Base-by-base conservation (phyloP, 1,284 basidiomycete species). In the Ceratobasidium sp. region DNA sequence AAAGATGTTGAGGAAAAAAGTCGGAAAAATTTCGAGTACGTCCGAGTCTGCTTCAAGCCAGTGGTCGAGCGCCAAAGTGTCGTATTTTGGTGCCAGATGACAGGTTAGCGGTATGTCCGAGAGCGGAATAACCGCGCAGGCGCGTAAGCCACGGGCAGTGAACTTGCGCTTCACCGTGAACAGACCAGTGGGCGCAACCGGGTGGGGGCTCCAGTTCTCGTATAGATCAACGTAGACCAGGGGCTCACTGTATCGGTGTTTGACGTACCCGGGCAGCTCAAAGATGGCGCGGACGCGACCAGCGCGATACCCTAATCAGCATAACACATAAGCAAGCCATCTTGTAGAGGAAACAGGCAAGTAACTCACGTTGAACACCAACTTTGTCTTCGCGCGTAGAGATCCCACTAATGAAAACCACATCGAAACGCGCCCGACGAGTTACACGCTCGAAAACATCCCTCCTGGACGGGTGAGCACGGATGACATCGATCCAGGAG, bases 191-290 rank as follows among this genome's bases (percentile, higher is more conserved):
- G 41, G 39, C 4, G 32, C 21, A 4, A 32, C 18, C 0, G 67
- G 30, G 8, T 61, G 12, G 5, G 10, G 4, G 41, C 59, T 61
- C 18, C 26, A 48, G 3, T 41, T 23, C 3, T 50, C 41, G 69
- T 58, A 71, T 12, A 71, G 30, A 39, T 71, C 45, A 46, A 60
- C 45, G 34, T 71, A 71, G 8, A n/a, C 46, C 9, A 71, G 69
- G 12, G 46, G 30, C 12, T 32, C 21, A 34, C 18, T 3, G 30
- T 16, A 71, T 2, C 36, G 2, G 16, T 34, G 45, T 21, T 26
- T 45, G 1, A 60, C 4, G 16, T 28, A 18, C 3, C 16, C 1
- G 1, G 69, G 55, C 5, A 60, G 32, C 26, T 52, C 32, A 28
- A 71, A 71, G 3, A 71, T 60, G 8, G 28, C 45, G 2, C 43